Base-by-base conservation (phyloP, 2,329 filamentous ascomycete species). In the Talaromyces sp. region DNA sequence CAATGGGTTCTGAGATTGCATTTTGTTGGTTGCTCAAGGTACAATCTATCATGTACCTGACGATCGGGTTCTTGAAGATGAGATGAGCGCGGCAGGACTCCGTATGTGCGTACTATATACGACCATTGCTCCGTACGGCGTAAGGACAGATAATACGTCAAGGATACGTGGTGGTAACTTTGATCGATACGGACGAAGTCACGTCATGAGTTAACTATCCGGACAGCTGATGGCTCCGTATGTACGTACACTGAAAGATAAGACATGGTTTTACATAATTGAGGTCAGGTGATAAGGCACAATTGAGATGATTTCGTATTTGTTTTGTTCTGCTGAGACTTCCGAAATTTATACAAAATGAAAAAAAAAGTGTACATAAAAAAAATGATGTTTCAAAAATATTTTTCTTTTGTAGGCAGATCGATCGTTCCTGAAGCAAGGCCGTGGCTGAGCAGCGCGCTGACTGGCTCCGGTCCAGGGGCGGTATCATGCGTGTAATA, bases 21-120 rank as follows among this genome's bases (percentile, higher is more conserved):
- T 17, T 17, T 25, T 51, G 15, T 5, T 53, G 49, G 15, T 29
- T 15, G 13, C 10, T 25, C 27, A 31, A 11, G 13, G 49, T 17
- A 53, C 49, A n/a, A 53, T 47, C 45, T 58, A 38, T 27, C 17
- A 17, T 36, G 64, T 65, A 47, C 64, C 64, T 65, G 64, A 38
- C 64, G 64, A 65, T 65, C 64, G 58, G 61, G 58, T 47, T 56
- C 25, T 22, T 29, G 25, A 10, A 53, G 4, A 45, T 45, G 43
- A 45, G 19, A 22, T 17, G 40, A 45, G 15, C 13, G 17, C 51
- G 51, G 29, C 31, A 36, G 29, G 17, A 54, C 17, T 54, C 5
- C 29, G 29, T 56, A 22, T 17, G 8, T 29, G 25, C 45, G 45
- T 5, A 36, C 6, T 7, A n/a, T n/a, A n/a, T 49, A 53, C 25